Evolutionary conservation across 1,284 basidiomycete species (phyloP), one percentile per base, ranked within the genome.

Genomic region (Salmacisia buchloeana): DNA sequence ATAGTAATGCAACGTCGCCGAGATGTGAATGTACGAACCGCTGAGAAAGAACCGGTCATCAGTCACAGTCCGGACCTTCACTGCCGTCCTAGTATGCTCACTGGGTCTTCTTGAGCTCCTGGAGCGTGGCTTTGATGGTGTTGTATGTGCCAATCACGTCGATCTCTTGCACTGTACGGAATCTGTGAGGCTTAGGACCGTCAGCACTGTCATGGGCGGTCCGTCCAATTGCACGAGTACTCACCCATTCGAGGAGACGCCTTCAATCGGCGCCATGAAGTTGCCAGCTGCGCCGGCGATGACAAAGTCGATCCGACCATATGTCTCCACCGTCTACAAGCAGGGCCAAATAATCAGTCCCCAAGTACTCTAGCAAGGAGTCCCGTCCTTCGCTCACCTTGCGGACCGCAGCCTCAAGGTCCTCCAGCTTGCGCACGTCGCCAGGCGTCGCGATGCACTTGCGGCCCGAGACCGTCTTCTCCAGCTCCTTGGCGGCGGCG

Each of bases 101-200:
- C 36, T 60, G 59, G 10, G 43, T 46, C 59, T 60, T 60, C 46
- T 60, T 60, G 33, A 60, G 43, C 34, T 60, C 43, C 31, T 49
- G 29, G 10, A 60, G 81, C 0, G 92, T 94, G 0, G 92, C 92
- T 80, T 96, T 94, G 81, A 97, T 85, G 7, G 94, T 97, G 82
- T 97, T 89, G 83, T 88, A 97, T 2, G 91, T 93, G 29, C 94
- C 94, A 41, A 96, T 58, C 34, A 92, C 88, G 81, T 97, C 94
- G 71, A 97, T 97, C 77, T 94, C 91, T 64, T 97, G 84, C 29
- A 97, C 93, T 0, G 93, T 93, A 79, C 84, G 87, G 85, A 97
- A 97, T 0, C 49, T 54, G 49, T 0, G 29, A 34, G 49, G 21
- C 31, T 6, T 36, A 27, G 7, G 9, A 13, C 33, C 10, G 3